Base-by-base conservation (phyloP, 2,329 filamentous ascomycete genomes). In the Botrytis sinoallii region DNA sequence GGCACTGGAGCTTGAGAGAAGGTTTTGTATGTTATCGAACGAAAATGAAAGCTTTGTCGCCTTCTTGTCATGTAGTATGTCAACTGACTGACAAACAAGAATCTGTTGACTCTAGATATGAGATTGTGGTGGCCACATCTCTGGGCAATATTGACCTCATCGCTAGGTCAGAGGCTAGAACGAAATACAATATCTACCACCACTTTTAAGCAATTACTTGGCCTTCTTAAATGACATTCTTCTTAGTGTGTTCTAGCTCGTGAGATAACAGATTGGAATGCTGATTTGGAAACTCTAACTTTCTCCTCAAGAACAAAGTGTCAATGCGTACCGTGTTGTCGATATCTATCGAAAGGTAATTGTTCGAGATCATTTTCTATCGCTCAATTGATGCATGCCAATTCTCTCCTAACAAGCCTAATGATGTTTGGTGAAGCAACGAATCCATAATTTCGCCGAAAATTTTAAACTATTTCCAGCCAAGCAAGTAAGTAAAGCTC, bases 371-470 rank as follows among this genome's bases (percentile, higher is more conserved):
- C 22, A 52, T 38, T 67, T n/a, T 20, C 32, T 35, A 29, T n/a
- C 8, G 5, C 46, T 2, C 32, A 52, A 67, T 67, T 29, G 65
- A 40, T 57, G 65, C 46, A 55, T 57, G 46, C 46, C 65, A 68
- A 68, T 55, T 7, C 32, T 32, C 40, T 40, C 32, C 32, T 40
- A 20, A 55, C 46, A 35, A 67, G 46, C 65, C 46, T 29, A 55
- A 55, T n/a, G 35, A 68, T 40, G 32, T 40, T 22, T 29, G 18
- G 35, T 12, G 46, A 29, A 55, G 20, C 12, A 20, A 12, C 35
- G 46, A 55, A 35, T 55, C 65, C 65, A 55, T 67, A 67, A 67
- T 67, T 55, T 29, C 65, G 46, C 65, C 46, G 65, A 68, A 55
- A 29, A 4, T 38, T 38, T 25, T 9, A 40, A 55, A 40, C 63